Evolutionary conservation across 164 flowering plant genomes (phyloP).

Genomic region (Macadamia integrifolia): DNA sequence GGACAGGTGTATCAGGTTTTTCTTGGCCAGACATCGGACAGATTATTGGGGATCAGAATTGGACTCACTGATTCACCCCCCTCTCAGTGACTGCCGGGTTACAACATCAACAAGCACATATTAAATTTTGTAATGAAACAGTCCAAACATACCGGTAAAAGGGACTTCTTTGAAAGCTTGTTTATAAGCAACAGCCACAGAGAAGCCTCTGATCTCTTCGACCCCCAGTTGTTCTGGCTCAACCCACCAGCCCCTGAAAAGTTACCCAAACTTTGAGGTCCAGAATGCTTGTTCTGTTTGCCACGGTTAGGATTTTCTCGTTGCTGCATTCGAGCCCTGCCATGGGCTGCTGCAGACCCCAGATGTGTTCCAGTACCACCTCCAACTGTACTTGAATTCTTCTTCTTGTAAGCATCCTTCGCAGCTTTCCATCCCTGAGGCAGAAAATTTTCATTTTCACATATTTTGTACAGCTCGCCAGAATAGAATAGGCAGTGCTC

Average conservation of each 20-base stretch:
- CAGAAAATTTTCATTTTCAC: conserved; percentile 70
- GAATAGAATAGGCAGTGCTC: conserved; percentile 94
- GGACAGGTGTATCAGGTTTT: too few species aligned
- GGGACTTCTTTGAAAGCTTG: conserved; percentile 70
- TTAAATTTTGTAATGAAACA: background rate
- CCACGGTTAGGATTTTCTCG: conserved; percentile 50
- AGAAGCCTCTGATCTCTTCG: conserved; percentile 72
- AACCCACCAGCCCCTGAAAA: conserved; percentile 37
- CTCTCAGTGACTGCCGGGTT: too few species aligned
- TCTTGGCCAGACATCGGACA: too few species aligned
- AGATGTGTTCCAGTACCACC: conserved; percentile 35
- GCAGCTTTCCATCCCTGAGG: conserved; percentile 76
- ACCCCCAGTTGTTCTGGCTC: conserved; percentile 51
- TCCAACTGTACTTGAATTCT: conserved; percentile 40
- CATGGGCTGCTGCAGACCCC: conserved; percentile 41
- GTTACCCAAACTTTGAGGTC: conserved; percentile 36
- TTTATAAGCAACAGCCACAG: conserved; percentile 74
- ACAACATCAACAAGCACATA: background rate
- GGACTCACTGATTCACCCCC: too few species aligned
- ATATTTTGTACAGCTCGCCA: conserved; percentile 83
- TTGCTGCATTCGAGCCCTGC: conserved; percentile 43
- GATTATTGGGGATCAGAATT: too few species aligned
- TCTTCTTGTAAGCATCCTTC: conserved; percentile 73
- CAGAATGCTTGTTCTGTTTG: conserved; percentile 71
- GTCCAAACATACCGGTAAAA: conserved; percentile 69